These are phyloP conservation scores for Lycium barbarum DNA, from an alignment of 257 asterid genomes.

Conservation along the genomic window DNA sequence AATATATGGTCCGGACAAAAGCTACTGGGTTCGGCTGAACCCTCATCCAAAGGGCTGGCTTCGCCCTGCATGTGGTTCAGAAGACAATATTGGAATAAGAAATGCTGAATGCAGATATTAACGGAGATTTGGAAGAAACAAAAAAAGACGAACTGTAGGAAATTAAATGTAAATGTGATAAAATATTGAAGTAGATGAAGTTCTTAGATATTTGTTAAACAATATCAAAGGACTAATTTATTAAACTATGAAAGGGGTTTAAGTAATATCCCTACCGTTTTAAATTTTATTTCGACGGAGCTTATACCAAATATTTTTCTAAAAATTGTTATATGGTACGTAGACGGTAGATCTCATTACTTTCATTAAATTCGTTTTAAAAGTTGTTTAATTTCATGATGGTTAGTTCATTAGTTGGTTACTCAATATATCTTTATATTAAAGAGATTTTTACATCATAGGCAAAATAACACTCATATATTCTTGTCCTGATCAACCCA, in stretches of 20 bases:
- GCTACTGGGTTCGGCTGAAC: too few species aligned
- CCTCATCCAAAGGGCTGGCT: too few species aligned
- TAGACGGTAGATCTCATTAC: neutral
- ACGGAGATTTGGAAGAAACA: too few species aligned
- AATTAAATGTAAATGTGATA: too few species aligned
- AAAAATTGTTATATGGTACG: neutral
- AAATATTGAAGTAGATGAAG: too few species aligned
- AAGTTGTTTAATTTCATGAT: neutral
- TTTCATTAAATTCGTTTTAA: neutral
- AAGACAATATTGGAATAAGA: neutral
- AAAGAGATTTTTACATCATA: neutral
- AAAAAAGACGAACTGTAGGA: too few species aligned
- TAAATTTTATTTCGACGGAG: neutral
- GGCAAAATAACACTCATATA: neutral
- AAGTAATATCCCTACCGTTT: neutral
- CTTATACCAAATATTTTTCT: neutral
- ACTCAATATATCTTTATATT: neutral
- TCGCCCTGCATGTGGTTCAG: too few species aligned
- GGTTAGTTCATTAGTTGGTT: neutral
- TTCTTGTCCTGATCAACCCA: conserved; percentile 19
- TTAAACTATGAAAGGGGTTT: neutral
- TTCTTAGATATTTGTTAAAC: too few species aligned
- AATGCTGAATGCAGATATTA: too few species aligned
- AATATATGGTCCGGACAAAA: too few species aligned
- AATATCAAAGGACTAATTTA: too few species aligned